These are phyloP conservation scores for Aureobasidium sp. DNA, from an alignment of 2,329 filamentous ascomycete species.

Conservation along the genomic window DNA sequence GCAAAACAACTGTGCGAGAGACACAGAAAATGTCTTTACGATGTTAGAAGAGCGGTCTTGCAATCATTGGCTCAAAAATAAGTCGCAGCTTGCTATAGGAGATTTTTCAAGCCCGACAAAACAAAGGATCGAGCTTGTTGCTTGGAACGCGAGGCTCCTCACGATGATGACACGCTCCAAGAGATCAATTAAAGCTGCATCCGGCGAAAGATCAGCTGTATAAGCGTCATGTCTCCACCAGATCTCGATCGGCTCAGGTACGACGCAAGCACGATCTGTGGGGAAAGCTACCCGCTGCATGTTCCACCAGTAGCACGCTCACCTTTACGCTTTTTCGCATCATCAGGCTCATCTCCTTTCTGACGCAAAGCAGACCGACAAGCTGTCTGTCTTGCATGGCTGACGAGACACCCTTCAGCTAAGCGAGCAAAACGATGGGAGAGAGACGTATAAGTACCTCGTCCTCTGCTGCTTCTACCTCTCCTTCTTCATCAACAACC, in stretches of 20 bases:
- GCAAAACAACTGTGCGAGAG: no score
- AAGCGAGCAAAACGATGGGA: not conserved
- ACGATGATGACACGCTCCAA: not conserved
- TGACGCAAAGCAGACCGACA: not conserved
- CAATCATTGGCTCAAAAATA: not conserved
- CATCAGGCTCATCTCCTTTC: not conserved
- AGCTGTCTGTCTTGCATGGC: not conserved
- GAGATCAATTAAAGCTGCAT: not conserved
- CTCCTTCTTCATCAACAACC: conserved; percentile 1
- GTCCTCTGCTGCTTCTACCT: conserved; percentile 3
- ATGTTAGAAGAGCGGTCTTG: no score
- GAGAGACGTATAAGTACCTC: conserved; percentile 10
- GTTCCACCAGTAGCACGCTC: not conserved
- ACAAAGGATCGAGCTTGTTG: not conserved
- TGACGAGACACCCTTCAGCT: not conserved
- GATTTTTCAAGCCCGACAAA: no score
- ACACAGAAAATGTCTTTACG: not conserved
- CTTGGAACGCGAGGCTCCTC: not conserved
- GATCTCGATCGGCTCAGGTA: conserved; percentile 3
- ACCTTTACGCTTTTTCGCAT: not conserved
- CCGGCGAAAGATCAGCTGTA: conserved; percentile 6
- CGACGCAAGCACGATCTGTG: conserved; percentile 3
- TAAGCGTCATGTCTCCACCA: conserved; percentile 1
- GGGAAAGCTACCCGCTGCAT: conserved; percentile 1
- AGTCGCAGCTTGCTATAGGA: not conserved